Base-by-base conservation (phyloP, 768 basidiomycete genomes). In the Kwoniella europaea region DNA sequence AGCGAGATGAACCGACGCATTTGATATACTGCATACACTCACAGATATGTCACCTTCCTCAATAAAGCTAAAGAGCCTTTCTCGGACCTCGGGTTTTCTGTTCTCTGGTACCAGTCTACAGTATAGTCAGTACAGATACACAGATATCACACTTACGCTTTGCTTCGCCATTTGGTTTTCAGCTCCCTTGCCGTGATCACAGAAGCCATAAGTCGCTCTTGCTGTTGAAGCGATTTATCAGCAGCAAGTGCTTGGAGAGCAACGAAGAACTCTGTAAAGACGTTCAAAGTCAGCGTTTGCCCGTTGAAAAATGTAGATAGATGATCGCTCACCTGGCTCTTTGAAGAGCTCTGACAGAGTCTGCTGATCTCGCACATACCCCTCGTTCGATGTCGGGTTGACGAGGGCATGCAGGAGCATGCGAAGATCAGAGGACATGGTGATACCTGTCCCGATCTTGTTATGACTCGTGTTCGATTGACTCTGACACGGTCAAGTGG, bases 121-220 rank as follows among this genome's bases (percentile, higher is more conserved):
- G 0, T 18, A 18, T 4, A 3, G 20, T 65, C 46, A 56, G 58
- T 24, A 13, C n/a, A 15, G 18, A 10, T 52, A 27, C 5, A 0
- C 35, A 9, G 43, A 0, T 10, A 27, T 20, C 2, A 27, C 1
- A 71, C 79, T 73, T 59, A 83, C 82, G 71, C 55, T 71, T 83
- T 83, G 52, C 76, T 81, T 55, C 82, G 71, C 82, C 82, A 83
- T 69, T 82, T 83, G 10, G 76, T 81, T 64, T 82, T 81, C n/a
- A 82, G 68, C 66, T 83, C 82, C 53, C 82, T 63, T 7, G 74
- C 81, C 9, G 81, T 74, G 16, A 82, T 75, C 24, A 83, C 71
- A 15, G 76, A 77, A 9, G 79, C 74, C 54, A 83, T 69, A 16
- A 77, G 69, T 35, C 82, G 66, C 53, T 82, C 78, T 13, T 76